Evolutionary conservation across 106 monocot genomes (phyloP).

Genomic region (Platanthera guangdongensis): DNA sequence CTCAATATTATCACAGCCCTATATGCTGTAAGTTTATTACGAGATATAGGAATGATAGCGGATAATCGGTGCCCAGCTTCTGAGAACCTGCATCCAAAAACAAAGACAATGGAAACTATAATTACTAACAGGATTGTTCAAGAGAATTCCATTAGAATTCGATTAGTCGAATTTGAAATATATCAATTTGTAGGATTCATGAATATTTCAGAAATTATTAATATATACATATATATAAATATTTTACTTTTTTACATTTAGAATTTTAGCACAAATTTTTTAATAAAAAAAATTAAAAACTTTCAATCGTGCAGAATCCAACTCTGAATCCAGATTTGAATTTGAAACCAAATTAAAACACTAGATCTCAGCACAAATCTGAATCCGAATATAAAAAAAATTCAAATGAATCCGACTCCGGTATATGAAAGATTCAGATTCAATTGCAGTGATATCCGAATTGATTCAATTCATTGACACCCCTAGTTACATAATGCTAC

Average conservation of each 20-base stretch:
- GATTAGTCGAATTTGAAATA: background rate
- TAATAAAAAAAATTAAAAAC: background rate
- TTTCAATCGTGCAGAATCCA: no score
- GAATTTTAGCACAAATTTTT: background rate
- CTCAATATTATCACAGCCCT: slow-evolving; percentile 85
- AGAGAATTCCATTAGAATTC: background rate
- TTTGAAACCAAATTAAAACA: no score
- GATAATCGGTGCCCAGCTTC: slow-evolving; percentile 60
- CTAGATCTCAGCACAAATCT: no score
- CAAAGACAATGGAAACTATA: background rate
- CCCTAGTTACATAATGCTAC: no score
- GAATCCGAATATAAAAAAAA: no score
- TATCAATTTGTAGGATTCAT: background rate
- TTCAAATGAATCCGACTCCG: no score
- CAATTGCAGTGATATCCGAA: no score
- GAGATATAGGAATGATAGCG: slow-evolving; percentile 65
- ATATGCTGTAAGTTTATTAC: slow-evolving; percentile 84
- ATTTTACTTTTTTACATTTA: background rate
- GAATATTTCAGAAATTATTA: background rate
- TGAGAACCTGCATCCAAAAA: slow-evolving; percentile 34
- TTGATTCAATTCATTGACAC: no score
- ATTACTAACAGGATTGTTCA: background rate
- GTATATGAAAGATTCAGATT: no score
- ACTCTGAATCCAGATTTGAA: no score
- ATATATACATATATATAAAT: background rate